phyloP scores from a whole-genome alignment of 148 eudicot species.

The Rhododendron ferrugineum region DNA sequence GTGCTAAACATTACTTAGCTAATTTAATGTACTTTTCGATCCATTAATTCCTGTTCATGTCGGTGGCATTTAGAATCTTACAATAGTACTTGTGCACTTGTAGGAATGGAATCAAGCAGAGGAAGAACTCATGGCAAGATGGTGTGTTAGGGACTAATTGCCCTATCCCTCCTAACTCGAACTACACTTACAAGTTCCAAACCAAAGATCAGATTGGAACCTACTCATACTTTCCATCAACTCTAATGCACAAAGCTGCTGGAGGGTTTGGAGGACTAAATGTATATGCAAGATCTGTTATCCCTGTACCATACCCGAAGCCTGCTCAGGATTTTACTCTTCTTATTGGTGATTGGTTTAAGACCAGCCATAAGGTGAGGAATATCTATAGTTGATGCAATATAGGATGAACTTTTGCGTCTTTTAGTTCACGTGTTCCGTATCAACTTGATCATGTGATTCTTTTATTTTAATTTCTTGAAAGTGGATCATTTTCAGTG shows the following conservation, averaged over 20 bases:
- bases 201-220: slow-evolving; percentile 91
- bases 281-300: slow-evolving; percentile 63
- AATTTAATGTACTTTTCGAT: background rate
- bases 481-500: background rate
- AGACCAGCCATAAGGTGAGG: slow-evolving; percentile 60
- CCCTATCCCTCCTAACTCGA: slow-evolving; percentile 67
- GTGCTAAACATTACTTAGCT: background rate
- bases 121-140: slow-evolving; percentile 98
- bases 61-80: background rate
- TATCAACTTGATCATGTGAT: background rate
- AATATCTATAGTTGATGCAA: background rate
- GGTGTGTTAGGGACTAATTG: slow-evolving; percentile 90
- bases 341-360: slow-evolving; percentile 84
- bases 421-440: background rate
- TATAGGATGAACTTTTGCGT: background rate
- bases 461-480: background rate
- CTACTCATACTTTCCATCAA: slow-evolving; percentile 81
- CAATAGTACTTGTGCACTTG: background rate
- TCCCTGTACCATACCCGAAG: slow-evolving; percentile 63
- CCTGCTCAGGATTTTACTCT: slow-evolving; percentile 76
- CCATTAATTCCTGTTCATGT: background rate
- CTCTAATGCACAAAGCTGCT: slow-evolving; percentile 73
- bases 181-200: slow-evolving; percentile 78
- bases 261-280: slow-evolving; percentile 90
- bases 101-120: slow-evolving; percentile 94